Evolutionary conservation across 2,329 filamentous ascomycete species (phyloP).

Genomic region (Fonsecaea monophora): DNA sequence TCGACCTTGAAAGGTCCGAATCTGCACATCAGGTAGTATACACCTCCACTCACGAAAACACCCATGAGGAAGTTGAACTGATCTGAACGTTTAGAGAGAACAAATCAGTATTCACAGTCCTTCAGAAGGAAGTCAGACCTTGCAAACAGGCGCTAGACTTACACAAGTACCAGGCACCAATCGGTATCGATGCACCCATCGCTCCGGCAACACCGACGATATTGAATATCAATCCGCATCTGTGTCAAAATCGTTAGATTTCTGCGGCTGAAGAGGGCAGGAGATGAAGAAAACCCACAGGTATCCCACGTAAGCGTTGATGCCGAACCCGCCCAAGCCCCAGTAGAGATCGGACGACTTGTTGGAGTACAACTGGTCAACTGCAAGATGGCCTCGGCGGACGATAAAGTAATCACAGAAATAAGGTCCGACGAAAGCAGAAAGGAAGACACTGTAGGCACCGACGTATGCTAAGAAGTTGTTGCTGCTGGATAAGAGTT

Average conservation of each 20-base stretch:
- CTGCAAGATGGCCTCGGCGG: slow-evolving; percentile 78
- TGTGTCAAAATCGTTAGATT: slow-evolving; percentile 47
- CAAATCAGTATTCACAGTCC: background rate
- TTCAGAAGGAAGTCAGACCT: background rate
- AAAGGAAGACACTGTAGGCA: slow-evolving; percentile 92
- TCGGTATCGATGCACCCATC: slow-evolving; percentile 60
- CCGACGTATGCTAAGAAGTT: slow-evolving; percentile 87
- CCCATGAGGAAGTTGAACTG: slow-evolving; percentile 89
- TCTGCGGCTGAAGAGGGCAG: background rate
- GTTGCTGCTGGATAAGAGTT: slow-evolving; percentile 75
- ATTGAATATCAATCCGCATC: slow-evolving; percentile 82
- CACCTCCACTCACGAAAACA: slow-evolving; percentile 69
- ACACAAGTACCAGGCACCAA: slow-evolving; percentile 21
- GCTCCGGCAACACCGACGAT: slow-evolving; percentile 89
- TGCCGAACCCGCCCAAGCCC: slow-evolving; percentile 78
- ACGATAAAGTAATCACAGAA: slow-evolving; percentile 85
- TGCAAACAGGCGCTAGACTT: slow-evolving; percentile 6
- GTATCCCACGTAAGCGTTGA: slow-evolving; percentile 68
- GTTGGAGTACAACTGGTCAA: slow-evolving; percentile 77
- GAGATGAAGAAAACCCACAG: slow-evolving; percentile 15
- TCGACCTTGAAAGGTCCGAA: slow-evolving; percentile 65
- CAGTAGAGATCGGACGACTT: slow-evolving; percentile 69
- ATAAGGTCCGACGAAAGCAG: slow-evolving; percentile 90
- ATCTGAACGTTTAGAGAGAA: slow-evolving; percentile 48
- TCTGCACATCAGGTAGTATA: slow-evolving; percentile 74